A percentile compares a stretch with the other conserved stretches of the same genome.
Conservation (phyloP, 768 basidiomycete species). For the Russula olivacea region DNA sequence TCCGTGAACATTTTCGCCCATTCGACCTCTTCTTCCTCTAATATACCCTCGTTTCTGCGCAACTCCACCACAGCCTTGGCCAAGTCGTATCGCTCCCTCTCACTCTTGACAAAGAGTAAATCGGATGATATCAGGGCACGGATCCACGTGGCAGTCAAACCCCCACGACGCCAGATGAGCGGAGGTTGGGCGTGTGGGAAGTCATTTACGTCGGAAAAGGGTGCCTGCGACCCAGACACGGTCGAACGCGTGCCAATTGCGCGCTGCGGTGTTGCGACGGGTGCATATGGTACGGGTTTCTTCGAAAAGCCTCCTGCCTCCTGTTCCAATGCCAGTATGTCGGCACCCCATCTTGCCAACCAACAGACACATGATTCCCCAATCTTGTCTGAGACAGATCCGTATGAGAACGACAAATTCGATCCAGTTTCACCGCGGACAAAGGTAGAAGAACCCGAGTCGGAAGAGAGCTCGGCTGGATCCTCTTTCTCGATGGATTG, state of each 20-base stretch:
- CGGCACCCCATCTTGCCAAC: slow-evolving; percentile 79
- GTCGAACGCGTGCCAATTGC: slow-evolving; percentile 18
- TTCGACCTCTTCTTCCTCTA: slow-evolving; percentile 59
- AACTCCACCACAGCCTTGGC: slow-evolving; percentile 73
- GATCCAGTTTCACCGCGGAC: slow-evolving; percentile 25
- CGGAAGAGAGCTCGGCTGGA: slow-evolving; percentile 25
- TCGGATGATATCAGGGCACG: slow-evolving; percentile 71
- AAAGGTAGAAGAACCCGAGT: slow-evolving; percentile 27
- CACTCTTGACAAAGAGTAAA: slow-evolving; percentile 69
- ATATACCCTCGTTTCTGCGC: slow-evolving; percentile 48
- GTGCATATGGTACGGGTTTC: background rate
- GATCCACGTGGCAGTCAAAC: slow-evolving; percentile 68
- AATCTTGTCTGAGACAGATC: slow-evolving; percentile 85
- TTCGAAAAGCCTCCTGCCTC: slow-evolving; percentile 24
- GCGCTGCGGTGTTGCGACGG: slow-evolving; percentile 4
- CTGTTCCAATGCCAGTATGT: slow-evolving; percentile 67
- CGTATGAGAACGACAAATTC: slow-evolving; percentile 60
- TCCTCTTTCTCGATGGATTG: slow-evolving; percentile 26
- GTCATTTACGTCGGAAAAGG: background rate
- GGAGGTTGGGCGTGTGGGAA: slow-evolving; percentile 35
- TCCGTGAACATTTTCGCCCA: slow-evolving; percentile 65
- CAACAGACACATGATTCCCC: slow-evolving; percentile 87
- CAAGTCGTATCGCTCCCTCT: slow-evolving; percentile 75
- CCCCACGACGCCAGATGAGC: slow-evolving; percentile 67
- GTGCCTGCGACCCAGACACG: slow-evolving; percentile 8